phyloP scores from a whole-genome alignment of 2,329 filamentous ascomycete genomes.

The Aurifilum marmelostoma region DNA sequence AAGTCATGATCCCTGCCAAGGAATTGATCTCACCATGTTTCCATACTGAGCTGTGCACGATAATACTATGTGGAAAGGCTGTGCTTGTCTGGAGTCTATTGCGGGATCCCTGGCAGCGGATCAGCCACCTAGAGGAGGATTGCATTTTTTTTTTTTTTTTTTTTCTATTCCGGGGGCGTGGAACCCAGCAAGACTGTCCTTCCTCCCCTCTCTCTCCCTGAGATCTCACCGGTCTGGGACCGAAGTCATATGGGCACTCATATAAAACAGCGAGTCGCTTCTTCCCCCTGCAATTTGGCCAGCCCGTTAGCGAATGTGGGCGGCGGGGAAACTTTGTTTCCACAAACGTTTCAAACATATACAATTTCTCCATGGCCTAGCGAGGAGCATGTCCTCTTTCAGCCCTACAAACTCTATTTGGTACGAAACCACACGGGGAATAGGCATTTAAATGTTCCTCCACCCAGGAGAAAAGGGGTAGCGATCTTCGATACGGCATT shows the following conservation, averaged over 20 bases:
- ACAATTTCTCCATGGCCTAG: not conserved
- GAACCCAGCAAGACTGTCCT: too few species aligned
- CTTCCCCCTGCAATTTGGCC: not conserved
- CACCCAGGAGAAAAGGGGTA: not conserved
- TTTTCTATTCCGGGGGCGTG: constrained; percentile 17
- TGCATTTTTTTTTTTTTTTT: not conserved
- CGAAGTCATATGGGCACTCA: not conserved
- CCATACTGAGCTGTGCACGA: not conserved
- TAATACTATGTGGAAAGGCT: too few species aligned
- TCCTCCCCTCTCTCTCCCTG: too few species aligned
- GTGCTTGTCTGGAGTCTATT: constrained; percentile 17
- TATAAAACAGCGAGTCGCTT: not conserved
- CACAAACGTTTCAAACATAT: constrained; percentile 26
- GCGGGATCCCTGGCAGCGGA: constrained; percentile 17
- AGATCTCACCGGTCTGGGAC: constrained; percentile 1
- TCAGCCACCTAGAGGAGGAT: not conserved
- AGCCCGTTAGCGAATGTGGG: not conserved
- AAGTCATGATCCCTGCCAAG: not conserved
- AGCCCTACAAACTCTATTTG: constrained; percentile 5
- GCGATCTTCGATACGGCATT: not conserved
- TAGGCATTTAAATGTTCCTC: not conserved
- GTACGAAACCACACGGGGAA: not conserved
- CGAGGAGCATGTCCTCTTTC: not conserved
- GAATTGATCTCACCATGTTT: constrained; percentile 20
- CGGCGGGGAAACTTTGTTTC: constrained; percentile 22